Percentiles rank a stretch among this genome's conserved stretches.
Evolutionary conservation across 1,284 basidiomycete genomes (phyloP).

Genomic region (Anthracocystis setariae): DNA sequence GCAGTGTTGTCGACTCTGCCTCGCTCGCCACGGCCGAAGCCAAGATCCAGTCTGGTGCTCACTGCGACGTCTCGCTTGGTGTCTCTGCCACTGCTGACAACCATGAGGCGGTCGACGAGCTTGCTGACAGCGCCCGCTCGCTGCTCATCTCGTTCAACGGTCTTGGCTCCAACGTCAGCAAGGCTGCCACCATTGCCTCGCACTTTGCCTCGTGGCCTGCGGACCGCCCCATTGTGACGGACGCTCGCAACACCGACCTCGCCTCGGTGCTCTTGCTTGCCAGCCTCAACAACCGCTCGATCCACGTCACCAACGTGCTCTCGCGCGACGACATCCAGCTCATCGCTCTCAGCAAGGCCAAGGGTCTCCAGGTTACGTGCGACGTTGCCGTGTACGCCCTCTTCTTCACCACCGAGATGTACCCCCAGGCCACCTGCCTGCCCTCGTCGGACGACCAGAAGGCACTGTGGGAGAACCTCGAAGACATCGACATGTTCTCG

Average conservation of each 20-base stretch:
- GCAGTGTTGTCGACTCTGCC: conserved; percentile 46
- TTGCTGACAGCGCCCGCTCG: conserved; percentile 59
- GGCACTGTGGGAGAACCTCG: conserved; percentile 86
- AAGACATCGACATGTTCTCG: conserved; percentile 89
- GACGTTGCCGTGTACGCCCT: conserved; percentile 93
- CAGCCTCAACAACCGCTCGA: conserved; percentile 85
- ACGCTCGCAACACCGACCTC: conserved; percentile 89
- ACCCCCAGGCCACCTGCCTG: conserved; percentile 73
- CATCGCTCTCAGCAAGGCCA: conserved; percentile 93
- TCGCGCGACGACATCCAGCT: conserved; percentile 87
- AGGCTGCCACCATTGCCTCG: conserved; percentile 74
- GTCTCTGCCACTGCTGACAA: conserved; percentile 58
- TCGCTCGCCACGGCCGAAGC: conserved; percentile 56
- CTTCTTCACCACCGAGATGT: conserved; percentile 83
- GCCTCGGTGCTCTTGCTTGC: conserved; percentile 93
- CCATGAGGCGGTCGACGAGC: conserved; percentile 44
- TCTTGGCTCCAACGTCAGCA: conserved; percentile 51
- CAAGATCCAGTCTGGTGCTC: conserved; percentile 59
- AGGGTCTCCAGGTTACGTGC: conserved; percentile 92
- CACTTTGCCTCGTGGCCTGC: conserved; percentile 91
- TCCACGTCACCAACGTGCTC: conserved; percentile 94
- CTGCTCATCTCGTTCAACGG: conserved; percentile 62
- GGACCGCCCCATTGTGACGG: conserved; percentile 91
- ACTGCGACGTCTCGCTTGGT: conserved; percentile 63
- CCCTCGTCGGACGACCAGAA: conserved; percentile 83